Percentiles rank a stretch among this genome's conserved stretches.
Conservation (phyloP, 768 basidiomycete species). For the Coprinopsis strossmayeri region DNA sequence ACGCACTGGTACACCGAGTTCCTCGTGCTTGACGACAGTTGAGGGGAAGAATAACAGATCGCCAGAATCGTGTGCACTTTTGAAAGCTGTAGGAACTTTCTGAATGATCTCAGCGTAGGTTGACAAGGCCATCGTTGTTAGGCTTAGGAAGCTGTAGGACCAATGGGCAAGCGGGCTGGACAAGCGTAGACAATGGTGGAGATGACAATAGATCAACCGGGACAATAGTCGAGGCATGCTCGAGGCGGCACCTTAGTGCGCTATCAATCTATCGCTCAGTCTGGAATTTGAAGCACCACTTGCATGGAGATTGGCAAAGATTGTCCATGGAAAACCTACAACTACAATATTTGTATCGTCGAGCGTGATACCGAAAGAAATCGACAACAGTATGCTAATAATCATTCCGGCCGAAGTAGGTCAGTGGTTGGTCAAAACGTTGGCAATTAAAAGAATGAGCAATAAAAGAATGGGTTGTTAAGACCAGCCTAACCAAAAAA, state of each 20-base stretch:
- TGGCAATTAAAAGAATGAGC: conserved; percentile 6
- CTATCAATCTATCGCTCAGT: no score
- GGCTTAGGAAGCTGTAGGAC: neutral
- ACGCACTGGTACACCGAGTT: conserved; percentile 46
- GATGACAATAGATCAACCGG: neutral
- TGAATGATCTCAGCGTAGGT: conserved; percentile 46
- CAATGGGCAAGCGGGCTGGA: no score
- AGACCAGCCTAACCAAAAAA: conserved; percentile 11
- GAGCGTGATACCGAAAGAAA: no score
- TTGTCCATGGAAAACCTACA: no score
- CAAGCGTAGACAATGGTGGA: no score
- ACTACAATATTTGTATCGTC: no score
- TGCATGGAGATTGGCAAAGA: no score
- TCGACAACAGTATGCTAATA: neutral
- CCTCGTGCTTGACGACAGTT: conserved; percentile 44
- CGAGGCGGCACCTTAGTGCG: no score
- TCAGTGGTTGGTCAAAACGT: conserved; percentile 2
- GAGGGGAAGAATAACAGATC: conserved; percentile 81
- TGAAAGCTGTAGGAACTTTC: conserved; percentile 46
- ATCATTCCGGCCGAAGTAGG: neutral
- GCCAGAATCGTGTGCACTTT: conserved; percentile 52
- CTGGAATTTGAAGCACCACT: neutral
- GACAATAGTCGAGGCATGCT: neutral
- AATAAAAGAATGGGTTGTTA: conserved; percentile 5
- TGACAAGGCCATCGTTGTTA: neutral